Conservation (phyloP, 768 basidiomycete genomes). For the Tricholoma terreum region DNA sequence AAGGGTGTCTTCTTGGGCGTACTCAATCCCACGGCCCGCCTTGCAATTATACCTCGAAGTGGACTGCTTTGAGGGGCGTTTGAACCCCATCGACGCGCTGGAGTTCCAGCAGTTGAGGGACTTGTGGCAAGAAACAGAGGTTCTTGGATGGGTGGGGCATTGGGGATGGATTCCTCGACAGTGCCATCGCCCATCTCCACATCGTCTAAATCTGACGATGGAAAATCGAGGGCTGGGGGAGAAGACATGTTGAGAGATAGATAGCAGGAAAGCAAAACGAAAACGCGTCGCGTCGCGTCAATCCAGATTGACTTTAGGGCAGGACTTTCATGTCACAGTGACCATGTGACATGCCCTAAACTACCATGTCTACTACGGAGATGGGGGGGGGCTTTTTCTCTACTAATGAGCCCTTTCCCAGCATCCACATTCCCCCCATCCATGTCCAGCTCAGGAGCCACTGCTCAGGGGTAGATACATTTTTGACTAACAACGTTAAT, state of each 20-base stretch:
- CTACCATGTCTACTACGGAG: too few species aligned
- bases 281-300: constrained; percentile 56
- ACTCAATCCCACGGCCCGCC: constrained; percentile 51
- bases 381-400: too few species aligned
- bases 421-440: too few species aligned
- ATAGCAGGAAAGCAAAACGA: constrained; percentile 12
- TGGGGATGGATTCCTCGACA: constrained; percentile 36
- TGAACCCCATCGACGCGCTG: constrained; percentile 35
- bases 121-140: constrained; percentile 56
- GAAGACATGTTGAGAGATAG: constrained; percentile 58
- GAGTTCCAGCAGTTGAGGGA: constrained; percentile 51
- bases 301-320: constrained; percentile 43
- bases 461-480: too few species aligned
- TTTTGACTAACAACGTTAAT: too few species aligned
- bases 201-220: constrained; percentile 54
- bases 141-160: constrained; percentile 35
- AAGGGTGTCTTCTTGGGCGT: constrained; percentile 56
- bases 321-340: too few species aligned
- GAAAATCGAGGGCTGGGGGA: constrained; percentile 62
- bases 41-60: constrained; percentile 43
- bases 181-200: constrained; percentile 47
- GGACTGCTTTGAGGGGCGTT: constrained; percentile 45
- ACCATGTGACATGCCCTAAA: too few species aligned
- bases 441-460: too few species aligned
- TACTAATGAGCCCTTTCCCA: too few species aligned